Percentiles rank a stretch among this genome's conserved stretches.
These are phyloP conservation scores for Gaeumannomyces sp. DNA, from an alignment of 2,329 filamentous ascomycete genomes.

Conservation along the genomic window DNA sequence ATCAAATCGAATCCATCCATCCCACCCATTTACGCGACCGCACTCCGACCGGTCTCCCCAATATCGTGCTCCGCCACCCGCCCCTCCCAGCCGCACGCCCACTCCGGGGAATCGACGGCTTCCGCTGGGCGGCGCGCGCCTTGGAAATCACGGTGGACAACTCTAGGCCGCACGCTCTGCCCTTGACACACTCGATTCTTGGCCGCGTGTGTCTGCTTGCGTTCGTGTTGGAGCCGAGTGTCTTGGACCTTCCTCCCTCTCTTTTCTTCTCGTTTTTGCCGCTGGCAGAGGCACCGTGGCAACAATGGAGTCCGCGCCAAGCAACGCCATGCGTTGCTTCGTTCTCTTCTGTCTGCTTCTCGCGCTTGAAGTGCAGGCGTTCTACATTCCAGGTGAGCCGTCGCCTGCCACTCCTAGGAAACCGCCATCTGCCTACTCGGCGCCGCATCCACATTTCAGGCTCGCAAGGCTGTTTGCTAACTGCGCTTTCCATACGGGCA, in stretches of 20 bases:
- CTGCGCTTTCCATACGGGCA: slow-evolving; percentile 20
- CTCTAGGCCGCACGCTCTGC: too few relatives aligned
- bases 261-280: neutral
- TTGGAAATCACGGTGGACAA: neutral
- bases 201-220: neutral
- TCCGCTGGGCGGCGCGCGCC: neutral
- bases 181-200: neutral
- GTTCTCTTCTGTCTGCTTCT: slow-evolving; percentile 40
- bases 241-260: neutral
- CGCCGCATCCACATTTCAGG: neutral
- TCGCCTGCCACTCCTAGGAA: slow-evolving; percentile 8
- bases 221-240: neutral
- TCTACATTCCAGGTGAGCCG: slow-evolving; percentile 75
- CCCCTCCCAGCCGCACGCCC: neutral
- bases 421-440: neutral
- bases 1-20: neutral
- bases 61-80: neutral
- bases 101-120: neutral
- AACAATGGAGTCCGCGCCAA: slow-evolving; percentile 9
- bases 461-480: slow-evolving; percentile 14
- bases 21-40: slow-evolving; percentile 8
- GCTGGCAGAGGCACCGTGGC: neutral
- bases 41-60: neutral
- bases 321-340: slow-evolving; percentile 34
- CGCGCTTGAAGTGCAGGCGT: slow-evolving; percentile 53